phyloP scores from a whole-genome alignment of 108 stramenopile genomes.

The Cyclotella cryptica region DNA sequence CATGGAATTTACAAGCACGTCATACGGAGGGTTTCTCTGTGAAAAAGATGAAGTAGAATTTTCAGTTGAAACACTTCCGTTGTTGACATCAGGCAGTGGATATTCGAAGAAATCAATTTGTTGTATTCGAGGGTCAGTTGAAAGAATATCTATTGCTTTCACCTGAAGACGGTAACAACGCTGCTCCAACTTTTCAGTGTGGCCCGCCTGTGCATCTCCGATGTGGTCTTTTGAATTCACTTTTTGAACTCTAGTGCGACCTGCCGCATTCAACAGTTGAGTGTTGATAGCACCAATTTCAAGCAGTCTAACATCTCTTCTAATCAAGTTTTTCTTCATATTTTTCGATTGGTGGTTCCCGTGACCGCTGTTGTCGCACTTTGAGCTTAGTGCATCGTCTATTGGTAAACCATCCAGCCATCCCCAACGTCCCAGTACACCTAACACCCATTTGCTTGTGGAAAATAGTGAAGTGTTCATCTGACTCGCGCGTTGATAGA shows the following conservation, averaged over 20 bases:
- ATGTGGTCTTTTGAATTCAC: neutral
- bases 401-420: constrained; percentile 75
- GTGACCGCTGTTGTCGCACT: too few species aligned
- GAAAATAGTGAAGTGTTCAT: constrained; percentile 85
- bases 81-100: constrained; percentile 36
- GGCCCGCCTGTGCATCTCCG: neutral
- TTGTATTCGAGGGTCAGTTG: constrained; percentile 81
- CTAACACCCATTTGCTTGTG: constrained; percentile 89
- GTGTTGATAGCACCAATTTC: constrained; percentile 97
- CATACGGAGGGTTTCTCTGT: constrained; percentile 17
- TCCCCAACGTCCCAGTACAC: constrained; percentile 69
- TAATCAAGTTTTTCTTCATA: constrained; percentile 29
- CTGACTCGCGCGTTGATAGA: constrained; percentile 89
- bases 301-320: constrained; percentile 70
- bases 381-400: neutral
- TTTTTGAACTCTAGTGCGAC: constrained; percentile 47
- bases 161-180: constrained; percentile 68
- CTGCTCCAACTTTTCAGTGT: neutral
- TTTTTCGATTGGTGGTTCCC: constrained; percentile 5
- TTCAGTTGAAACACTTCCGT: neutral
- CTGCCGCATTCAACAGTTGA: constrained; percentile 85
- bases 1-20: constrained; percentile 82
- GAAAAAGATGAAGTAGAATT: constrained; percentile 2
- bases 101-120: constrained; percentile 87
- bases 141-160: constrained; percentile 88